These are phyloP conservation scores for Psilocybe sp. DNA, from an alignment of 768 basidiomycete species.

Conservation along the genomic window DNA sequence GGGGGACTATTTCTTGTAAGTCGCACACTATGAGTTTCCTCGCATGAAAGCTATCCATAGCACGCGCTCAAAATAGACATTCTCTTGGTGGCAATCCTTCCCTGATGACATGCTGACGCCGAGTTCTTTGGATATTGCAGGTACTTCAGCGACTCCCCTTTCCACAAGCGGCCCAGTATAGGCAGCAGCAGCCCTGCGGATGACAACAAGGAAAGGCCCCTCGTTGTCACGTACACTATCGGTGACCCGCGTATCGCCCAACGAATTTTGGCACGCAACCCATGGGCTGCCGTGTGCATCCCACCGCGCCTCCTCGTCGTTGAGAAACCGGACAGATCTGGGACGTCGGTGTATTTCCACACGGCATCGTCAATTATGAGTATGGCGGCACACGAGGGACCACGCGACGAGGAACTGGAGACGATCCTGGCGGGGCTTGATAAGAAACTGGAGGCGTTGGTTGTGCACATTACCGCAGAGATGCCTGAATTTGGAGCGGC, in stretches of 20 bases:
- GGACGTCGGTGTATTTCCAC: slow-evolving; percentile 45
- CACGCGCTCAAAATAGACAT: too few relatives aligned
- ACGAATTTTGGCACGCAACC: slow-evolving; percentile 38
- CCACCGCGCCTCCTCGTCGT: slow-evolving; percentile 44
- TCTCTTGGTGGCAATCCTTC: too few relatives aligned
- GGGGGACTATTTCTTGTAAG: too few relatives aligned
- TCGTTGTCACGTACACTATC: slow-evolving; percentile 39
- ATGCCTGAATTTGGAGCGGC: slow-evolving; percentile 4
- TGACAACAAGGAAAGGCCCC: slow-evolving; percentile 14
- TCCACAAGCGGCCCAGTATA: slow-evolving; percentile 35
- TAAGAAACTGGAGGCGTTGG: slow-evolving; percentile 39
- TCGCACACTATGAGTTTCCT: too few relatives aligned
- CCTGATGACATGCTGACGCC: too few relatives aligned
- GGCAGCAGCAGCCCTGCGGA: slow-evolving; percentile 10
- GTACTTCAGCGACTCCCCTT: slow-evolving; percentile 24
- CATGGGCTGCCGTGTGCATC: slow-evolving; percentile 37
- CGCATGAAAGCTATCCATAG: too few relatives aligned
- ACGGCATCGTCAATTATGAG: slow-evolving; percentile 44
- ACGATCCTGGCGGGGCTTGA: slow-evolving; percentile 35
- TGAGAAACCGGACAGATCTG: slow-evolving; percentile 34
- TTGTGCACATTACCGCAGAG: slow-evolving; percentile 28
- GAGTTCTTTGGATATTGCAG: too few relatives aligned
- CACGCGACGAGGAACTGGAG: slow-evolving; percentile 26
- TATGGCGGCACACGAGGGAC: slow-evolving; percentile 14
- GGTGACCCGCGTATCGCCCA: slow-evolving; percentile 53